These are phyloP conservation scores for Hebeloma cylindrosporum DNA, from an alignment of 768 basidiomycete species.

Conservation along the genomic window DNA sequence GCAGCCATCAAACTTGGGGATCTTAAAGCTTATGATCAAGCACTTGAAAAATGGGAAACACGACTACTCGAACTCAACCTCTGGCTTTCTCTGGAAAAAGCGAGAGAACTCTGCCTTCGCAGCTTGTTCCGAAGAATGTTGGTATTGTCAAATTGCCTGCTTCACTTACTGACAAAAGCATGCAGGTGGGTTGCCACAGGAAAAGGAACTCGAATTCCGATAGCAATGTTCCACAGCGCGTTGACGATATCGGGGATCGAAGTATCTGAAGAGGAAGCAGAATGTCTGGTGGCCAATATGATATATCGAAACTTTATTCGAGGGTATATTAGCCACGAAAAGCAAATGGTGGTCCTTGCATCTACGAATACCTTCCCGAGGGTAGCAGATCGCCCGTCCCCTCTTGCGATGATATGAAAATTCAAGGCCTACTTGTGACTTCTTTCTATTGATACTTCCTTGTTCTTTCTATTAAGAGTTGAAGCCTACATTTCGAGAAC, in stretches of 20 bases:
- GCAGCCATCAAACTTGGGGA: conserved; percentile 76
- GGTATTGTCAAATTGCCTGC: conserved; percentile 26
- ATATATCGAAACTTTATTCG: conserved; percentile 90
- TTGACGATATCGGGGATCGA: conserved; percentile 69
- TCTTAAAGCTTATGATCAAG: conserved; percentile 74
- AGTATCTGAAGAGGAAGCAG: conserved; percentile 78
- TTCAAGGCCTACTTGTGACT: too few species aligned
- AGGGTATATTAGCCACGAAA: conserved; percentile 96
- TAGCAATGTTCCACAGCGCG: conserved; percentile 79
- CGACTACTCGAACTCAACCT: conserved; percentile 84
- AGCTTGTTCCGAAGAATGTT: conserved; percentile 79
- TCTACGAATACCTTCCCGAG: conserved; percentile 79
- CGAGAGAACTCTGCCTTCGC: conserved; percentile 82
- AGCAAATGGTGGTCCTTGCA: conserved; percentile 90
- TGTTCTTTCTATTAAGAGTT: neutral
- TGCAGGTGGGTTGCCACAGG: conserved; percentile 77
- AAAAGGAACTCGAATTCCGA: conserved; percentile 75
- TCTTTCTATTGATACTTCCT: neutral
- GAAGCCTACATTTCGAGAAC: neutral
- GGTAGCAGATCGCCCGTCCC: conserved; percentile 59
- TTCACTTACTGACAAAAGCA: neutral
- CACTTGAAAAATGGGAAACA: conserved; percentile 69
- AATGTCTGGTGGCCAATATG: conserved; percentile 94
- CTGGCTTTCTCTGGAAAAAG: conserved; percentile 85
- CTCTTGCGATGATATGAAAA: conserved; percentile 42